Evolutionary conservation across 2,329 filamentous ascomycete species (phyloP).

Genomic region (Fusarium longipes): DNA sequence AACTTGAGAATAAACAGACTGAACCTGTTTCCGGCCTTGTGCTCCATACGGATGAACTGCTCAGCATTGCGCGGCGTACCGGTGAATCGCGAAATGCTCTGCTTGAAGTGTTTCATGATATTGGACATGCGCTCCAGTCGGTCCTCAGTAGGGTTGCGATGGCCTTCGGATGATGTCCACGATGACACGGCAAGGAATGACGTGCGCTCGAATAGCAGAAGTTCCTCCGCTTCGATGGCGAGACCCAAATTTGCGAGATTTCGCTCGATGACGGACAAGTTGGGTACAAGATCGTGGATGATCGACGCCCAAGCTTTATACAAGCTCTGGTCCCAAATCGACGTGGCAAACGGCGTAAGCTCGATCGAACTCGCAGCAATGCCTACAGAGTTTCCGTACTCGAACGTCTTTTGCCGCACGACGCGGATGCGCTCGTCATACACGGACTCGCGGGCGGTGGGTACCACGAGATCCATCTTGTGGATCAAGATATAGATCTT

Average conservation of each 20-base stretch:
- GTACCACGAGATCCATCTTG: conserved; percentile 97
- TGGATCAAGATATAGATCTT: conserved; percentile 96
- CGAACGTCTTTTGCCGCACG: conserved; percentile 77
- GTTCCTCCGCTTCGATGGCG: conserved; percentile 90
- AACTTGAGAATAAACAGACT: conserved; percentile 96
- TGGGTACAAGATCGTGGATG: conserved; percentile 97
- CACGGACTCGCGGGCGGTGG: conserved; percentile 79
- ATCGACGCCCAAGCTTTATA: conserved; percentile 99
- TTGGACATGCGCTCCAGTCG: conserved; percentile 94
- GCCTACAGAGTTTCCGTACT: conserved; percentile 58
- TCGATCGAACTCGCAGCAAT: conserved; percentile 61
- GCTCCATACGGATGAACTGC: conserved; percentile 83
- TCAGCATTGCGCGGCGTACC: conserved; percentile 83
- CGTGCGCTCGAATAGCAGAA: conserved; percentile 93
- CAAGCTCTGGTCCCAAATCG: conserved; percentile 97
- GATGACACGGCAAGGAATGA: conserved; percentile 97
- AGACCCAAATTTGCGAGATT: conserved; percentile 85
- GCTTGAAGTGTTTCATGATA: conserved; percentile 99
- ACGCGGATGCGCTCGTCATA: conserved; percentile 86
- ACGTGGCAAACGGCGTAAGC: conserved; percentile 91
- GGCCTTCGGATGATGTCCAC: conserved; percentile 80
- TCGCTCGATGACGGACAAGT: conserved; percentile 86
- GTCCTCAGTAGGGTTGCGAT: conserved; percentile 87
- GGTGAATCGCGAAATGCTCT: conserved; percentile 79
- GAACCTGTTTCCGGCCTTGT: conserved; percentile 81